Evolutionary conservation across 2,329 filamentous ascomycete species (phyloP), one percentile per base, ranked within the genome.

Genomic region (Aspergillus nomiae): DNA sequence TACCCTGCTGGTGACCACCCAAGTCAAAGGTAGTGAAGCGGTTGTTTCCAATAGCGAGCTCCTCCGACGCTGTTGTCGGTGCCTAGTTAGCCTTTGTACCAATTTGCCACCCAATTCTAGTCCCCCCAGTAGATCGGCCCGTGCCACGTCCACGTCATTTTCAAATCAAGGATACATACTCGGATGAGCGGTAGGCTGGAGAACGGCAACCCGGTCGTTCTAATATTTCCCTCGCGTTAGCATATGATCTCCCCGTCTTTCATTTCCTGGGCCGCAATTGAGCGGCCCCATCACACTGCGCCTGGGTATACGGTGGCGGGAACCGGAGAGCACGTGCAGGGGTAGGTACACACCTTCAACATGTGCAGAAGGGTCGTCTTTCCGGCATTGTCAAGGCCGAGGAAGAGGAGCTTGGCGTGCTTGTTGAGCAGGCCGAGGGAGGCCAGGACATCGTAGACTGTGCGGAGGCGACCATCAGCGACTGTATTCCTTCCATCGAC

Each of bases 21-120:
- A 97, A 84, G 80, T 97, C 93, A 78, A 96, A 97, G 60, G 93
- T 97, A 69, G 92, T 97, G 83, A 97, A 97, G 77, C 92, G 91
- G 76, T 96, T 92, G 78, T 94, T 95, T 77, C 93, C 93, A 77
- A 96, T 96, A 67, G 91, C 90, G 70, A 97, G 88, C 80, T 96
- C 93, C 84, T 96, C 93, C 62, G 92, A 96, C 72, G 92, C 92
- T 92, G 74, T 72, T 60, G 32, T 54, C 63, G 65, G 38, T 66
- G 41, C 58, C 46, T 10, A 1, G 48, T 51, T 51, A 51, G 48
- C 28, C 48, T 51, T 51, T 32, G 26, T 6, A n/a, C 11, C 7
- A 10, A 19, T 32, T 51, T 12, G 48, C 48, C 48, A 51, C 48
- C 48, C 6, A 16, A 21, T 19, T 21, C 10, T 11, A 51, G 3